Conservation (phyloP, 1,139 yeast species). For the Schizosaccharomyces versatilis region DNA sequence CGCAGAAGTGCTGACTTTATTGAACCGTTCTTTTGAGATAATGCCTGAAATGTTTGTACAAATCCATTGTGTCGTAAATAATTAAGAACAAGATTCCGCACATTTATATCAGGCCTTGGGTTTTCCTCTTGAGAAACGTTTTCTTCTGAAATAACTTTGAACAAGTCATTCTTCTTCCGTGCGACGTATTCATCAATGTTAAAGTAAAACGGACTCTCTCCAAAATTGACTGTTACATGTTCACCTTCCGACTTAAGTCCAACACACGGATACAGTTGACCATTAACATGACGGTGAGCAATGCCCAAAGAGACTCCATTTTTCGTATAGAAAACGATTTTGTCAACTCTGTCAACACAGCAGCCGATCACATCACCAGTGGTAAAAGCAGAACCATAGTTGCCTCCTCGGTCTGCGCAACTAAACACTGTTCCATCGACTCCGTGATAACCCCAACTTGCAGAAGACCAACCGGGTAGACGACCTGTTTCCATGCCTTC, state of each 20-base stretch:
- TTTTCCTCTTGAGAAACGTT: neutral
- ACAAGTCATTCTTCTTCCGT: slow-evolving; percentile 21
- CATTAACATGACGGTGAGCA: slow-evolving; percentile 28
- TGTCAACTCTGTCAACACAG: slow-evolving; percentile 50
- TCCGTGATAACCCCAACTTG: slow-evolving; percentile 38
- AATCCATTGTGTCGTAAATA: slow-evolving; percentile 59
- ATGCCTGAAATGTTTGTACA: slow-evolving; percentile 41
- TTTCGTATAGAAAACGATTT: slow-evolving; percentile 52
- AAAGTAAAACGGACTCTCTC: slow-evolving; percentile 40
- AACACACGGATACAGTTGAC: slow-evolving; percentile 26
- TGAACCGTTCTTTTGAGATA: slow-evolving; percentile 15
- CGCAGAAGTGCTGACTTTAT: neutral
- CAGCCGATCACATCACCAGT: slow-evolving; percentile 55
- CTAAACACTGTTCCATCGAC: slow-evolving; percentile 32
- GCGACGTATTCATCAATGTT: slow-evolving; percentile 49
- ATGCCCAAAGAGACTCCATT: slow-evolving; percentile 47
- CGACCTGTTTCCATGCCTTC: slow-evolving; percentile 17
- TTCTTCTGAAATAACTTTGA: slow-evolving; percentile 12
- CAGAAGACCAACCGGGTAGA: slow-evolving; percentile 27
- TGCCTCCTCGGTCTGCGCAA: slow-evolving; percentile 23
- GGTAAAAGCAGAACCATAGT: slow-evolving; percentile 29
- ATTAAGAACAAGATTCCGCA: slow-evolving; percentile 30
- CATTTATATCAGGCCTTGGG: neutral
- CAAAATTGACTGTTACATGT: slow-evolving; percentile 46
- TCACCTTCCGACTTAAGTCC: slow-evolving; percentile 28